Evolutionary conservation across 306 rosid species (phyloP).

Genomic region (Cicer arietinum): DNA sequence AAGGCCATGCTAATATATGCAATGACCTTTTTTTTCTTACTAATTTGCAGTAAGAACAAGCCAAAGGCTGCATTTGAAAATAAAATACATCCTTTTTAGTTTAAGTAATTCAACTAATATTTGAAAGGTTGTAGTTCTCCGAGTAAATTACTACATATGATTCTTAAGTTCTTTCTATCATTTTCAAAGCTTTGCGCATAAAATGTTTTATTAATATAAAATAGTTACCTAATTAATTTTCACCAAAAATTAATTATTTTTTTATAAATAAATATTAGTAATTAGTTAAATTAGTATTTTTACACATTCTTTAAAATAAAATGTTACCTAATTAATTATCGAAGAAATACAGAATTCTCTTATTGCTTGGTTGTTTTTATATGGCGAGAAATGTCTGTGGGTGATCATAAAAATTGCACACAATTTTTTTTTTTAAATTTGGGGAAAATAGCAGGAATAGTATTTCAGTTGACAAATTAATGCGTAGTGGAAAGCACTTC

Average conservation of each 20-base stretch:
- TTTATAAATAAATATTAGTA: no score
- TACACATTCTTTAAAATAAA: no score
- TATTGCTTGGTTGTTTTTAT: background rate
- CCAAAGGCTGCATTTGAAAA: constrained; percentile 4
- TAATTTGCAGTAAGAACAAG: background rate
- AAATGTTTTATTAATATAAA: background rate
- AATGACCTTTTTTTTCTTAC: background rate
- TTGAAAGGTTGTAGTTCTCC: background rate
- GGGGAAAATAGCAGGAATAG: background rate
- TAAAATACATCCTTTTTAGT: background rate
- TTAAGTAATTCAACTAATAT: background rate
- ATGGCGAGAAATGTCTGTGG: background rate
- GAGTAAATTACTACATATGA: background rate
- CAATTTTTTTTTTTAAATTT: background rate
- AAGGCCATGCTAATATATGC: background rate
- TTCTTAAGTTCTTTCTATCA: background rate
- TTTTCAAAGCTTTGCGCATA: background rate
- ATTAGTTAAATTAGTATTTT: no score
- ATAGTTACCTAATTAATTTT: background rate
- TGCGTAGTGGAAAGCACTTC: background rate
- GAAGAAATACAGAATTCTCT: background rate
- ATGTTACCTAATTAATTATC: background rate
- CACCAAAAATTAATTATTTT: background rate
- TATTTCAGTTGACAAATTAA: background rate
- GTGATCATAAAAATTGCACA: background rate